Evolutionary conservation across 2,329 filamentous ascomycete genomes (phyloP).

Genomic region (Graphiopsis chlorocephala): DNA sequence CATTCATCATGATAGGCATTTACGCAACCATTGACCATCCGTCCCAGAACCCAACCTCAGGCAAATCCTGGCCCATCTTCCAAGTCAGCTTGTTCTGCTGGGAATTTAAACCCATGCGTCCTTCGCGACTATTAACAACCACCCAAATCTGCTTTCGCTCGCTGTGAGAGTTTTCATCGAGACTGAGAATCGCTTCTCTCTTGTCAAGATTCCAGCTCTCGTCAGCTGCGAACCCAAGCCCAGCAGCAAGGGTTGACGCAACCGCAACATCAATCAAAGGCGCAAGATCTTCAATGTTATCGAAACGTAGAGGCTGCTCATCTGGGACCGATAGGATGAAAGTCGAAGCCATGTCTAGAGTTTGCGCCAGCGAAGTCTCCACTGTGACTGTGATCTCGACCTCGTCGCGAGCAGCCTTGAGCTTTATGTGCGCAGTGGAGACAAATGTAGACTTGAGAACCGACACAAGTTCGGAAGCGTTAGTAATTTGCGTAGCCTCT

Average conservation of each 20-base stretch:
- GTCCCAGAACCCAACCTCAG: constrained; percentile 16
- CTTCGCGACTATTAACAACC: constrained; percentile 8
- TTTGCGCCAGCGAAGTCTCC: constrained; percentile 25
- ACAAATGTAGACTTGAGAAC: constrained; percentile 12
- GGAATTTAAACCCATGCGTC: constrained; percentile 16
- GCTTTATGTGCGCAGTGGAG: not conserved
- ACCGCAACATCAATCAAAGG: constrained; percentile 17
- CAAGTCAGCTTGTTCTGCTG: constrained; percentile 17
- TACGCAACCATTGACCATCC: constrained; percentile 10
- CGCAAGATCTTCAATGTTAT: constrained; percentile 15
- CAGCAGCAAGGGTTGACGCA: constrained; percentile 17
- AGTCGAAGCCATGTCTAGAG: constrained; percentile 27
- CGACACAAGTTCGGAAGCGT: constrained; percentile 20
- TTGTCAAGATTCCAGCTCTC: constrained; percentile 24
- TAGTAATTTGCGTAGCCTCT: constrained; percentile 8
- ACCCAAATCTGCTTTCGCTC: constrained; percentile 18
- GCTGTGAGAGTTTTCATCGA: constrained; percentile 12
- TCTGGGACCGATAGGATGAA: constrained; percentile 14
- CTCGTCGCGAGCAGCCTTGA: not conserved
- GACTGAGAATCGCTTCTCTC: constrained; percentile 22
- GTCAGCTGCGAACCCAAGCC: constrained; percentile 15
- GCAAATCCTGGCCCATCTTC: not conserved
- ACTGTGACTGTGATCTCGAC: constrained; percentile 21
- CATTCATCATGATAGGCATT: not conserved
- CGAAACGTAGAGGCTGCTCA: constrained; percentile 4